Evolutionary conservation across 768 basidiomycete species (phyloP).

Genomic region (Cubamyces sp.): DNA sequence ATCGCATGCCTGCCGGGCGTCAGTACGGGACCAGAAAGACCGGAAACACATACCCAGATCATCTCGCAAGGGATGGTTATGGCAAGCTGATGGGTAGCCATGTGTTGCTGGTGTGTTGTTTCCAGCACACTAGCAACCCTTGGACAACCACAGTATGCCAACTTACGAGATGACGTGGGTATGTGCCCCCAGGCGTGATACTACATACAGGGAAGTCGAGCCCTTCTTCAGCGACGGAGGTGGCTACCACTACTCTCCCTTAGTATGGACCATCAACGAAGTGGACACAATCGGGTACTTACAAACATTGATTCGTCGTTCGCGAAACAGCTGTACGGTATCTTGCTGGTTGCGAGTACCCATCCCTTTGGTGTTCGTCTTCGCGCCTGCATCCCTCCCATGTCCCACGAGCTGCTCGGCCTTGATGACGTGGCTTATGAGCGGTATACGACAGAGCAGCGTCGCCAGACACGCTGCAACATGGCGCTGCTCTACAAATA

Average conservation of each 20-base stretch:
- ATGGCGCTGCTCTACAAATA: slow-evolving; percentile 88
- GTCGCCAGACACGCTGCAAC: slow-evolving; percentile 71
- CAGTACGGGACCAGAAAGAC: neutral
- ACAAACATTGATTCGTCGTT: slow-evolving; percentile 70
- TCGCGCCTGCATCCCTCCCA: slow-evolving; percentile 44
- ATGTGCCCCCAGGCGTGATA: neutral
- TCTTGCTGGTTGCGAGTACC: slow-evolving; percentile 56
- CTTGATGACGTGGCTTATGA: slow-evolving; percentile 57
- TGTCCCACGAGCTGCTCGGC: slow-evolving; percentile 76
- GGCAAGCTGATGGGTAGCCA: slow-evolving; percentile 16
- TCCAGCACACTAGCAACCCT: slow-evolving; percentile 15
- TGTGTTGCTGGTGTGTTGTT: slow-evolving; percentile 1
- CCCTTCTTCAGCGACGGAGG: slow-evolving; percentile 90
- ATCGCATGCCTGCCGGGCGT: slow-evolving; percentile 68
- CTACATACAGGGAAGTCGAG: slow-evolving; percentile 79
- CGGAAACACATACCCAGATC: neutral
- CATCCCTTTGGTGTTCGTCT: slow-evolving; percentile 54
- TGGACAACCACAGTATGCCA: slow-evolving; percentile 19
- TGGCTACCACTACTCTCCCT: slow-evolving; percentile 64
- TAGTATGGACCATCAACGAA: neutral
- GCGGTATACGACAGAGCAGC: slow-evolving; percentile 63
- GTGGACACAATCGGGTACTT: slow-evolving; percentile 34
- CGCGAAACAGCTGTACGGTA: slow-evolving; percentile 66
- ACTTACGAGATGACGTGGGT: neutral
- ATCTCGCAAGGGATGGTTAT: slow-evolving; percentile 7